Evolutionary conservation across 2,329 filamentous ascomycete genomes (phyloP).

Genomic region (Xylariaceae sp.): DNA sequence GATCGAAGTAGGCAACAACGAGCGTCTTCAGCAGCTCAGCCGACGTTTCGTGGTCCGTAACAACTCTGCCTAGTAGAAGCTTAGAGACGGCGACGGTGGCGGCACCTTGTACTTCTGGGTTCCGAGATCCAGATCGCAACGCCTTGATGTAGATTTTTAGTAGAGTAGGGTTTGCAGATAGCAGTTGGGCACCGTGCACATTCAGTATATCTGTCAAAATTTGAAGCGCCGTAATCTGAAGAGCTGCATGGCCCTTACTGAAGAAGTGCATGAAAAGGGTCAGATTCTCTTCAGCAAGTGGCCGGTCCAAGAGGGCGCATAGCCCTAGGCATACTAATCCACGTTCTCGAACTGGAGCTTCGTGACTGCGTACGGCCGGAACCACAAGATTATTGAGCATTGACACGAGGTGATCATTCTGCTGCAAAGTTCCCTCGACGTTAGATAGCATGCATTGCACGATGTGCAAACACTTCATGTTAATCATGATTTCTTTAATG

Average conservation of each 20-base stretch:
- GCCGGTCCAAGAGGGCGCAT: slow-evolving; percentile 88
- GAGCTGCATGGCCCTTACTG: slow-evolving; percentile 84
- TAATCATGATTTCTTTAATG: slow-evolving; percentile 90
- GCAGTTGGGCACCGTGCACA: slow-evolving; percentile 81
- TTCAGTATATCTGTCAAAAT: slow-evolving; percentile 93
- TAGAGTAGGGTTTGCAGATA: slow-evolving; percentile 70
- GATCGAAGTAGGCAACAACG: slow-evolving; percentile 87
- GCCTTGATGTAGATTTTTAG: slow-evolving; percentile 87
- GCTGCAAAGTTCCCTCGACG: slow-evolving; percentile 83
- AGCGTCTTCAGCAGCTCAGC: slow-evolving; percentile 83
- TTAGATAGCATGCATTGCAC: slow-evolving; percentile 98
- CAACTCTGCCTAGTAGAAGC: slow-evolving; percentile 78
- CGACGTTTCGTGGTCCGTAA: slow-evolving; percentile 70
- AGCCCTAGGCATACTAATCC: slow-evolving; percentile 89
- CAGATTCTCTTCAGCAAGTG: slow-evolving; percentile 89
- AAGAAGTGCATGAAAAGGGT: slow-evolving; percentile 96
- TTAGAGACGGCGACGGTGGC: slow-evolving; percentile 85
- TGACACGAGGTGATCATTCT: slow-evolving; percentile 90
- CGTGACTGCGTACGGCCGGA: slow-evolving; percentile 90
- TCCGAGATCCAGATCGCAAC: slow-evolving; percentile 72
- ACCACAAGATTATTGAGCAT: slow-evolving; percentile 98
- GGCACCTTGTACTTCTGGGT: slow-evolving; percentile 77
- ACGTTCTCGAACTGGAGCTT: slow-evolving; percentile 88
- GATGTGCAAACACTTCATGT: slow-evolving; percentile 97
- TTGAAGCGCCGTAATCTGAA: slow-evolving; percentile 89